These are phyloP conservation scores for Truncatella angustata DNA, from an alignment of 2,329 filamentous ascomycete species.

Conservation along the genomic window DNA sequence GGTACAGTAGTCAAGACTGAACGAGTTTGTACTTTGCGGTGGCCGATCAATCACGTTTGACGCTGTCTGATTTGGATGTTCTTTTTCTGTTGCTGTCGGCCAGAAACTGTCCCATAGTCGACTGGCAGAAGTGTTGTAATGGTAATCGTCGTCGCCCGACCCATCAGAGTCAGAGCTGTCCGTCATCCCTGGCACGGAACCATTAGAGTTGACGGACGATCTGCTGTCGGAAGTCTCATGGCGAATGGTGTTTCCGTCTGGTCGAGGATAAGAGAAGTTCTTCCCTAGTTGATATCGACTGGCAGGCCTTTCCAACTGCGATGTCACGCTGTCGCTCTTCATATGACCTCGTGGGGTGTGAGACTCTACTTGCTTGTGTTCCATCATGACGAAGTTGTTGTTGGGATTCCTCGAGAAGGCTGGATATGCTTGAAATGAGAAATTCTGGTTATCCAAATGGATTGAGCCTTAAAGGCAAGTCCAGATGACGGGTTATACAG, in stretches of 20 bases:
- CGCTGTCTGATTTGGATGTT: conserved; percentile 1
- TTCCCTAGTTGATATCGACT: conserved; percentile 21
- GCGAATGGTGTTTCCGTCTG: conserved; percentile 21
- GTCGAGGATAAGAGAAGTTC: conserved; percentile 35
- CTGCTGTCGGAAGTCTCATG: conserved; percentile 29
- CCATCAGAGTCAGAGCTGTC: conserved; percentile 52
- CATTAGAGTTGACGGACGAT: conserved; percentile 44
- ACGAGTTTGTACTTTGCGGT: conserved; percentile 14
- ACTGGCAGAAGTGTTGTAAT: conserved; percentile 42
- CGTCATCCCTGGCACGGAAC: conserved; percentile 46
- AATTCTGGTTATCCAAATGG: background rate
- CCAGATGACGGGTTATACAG: conserved; percentile 5
- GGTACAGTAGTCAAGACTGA: conserved; percentile 15
- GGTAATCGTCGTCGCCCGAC: conserved; percentile 50
- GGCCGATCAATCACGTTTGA: conserved; percentile 2
- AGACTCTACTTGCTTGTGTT: background rate
- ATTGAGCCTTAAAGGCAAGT: conserved; percentile 1
- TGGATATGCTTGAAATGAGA: conserved; percentile 5
- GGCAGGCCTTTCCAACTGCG: conserved; percentile 9
- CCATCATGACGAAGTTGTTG: conserved; percentile 5
- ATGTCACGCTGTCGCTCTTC: background rate
- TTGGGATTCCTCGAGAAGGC: background rate
- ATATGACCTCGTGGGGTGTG: conserved; percentile 14
- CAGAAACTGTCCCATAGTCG: conserved; percentile 55
- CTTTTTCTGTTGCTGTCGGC: conserved; percentile 22